Percentiles rank a stretch among this genome's conserved stretches.
These are phyloP conservation scores for Sherardia arvensis DNA, from an alignment of 257 asterid species.

Conservation along the genomic window DNA sequence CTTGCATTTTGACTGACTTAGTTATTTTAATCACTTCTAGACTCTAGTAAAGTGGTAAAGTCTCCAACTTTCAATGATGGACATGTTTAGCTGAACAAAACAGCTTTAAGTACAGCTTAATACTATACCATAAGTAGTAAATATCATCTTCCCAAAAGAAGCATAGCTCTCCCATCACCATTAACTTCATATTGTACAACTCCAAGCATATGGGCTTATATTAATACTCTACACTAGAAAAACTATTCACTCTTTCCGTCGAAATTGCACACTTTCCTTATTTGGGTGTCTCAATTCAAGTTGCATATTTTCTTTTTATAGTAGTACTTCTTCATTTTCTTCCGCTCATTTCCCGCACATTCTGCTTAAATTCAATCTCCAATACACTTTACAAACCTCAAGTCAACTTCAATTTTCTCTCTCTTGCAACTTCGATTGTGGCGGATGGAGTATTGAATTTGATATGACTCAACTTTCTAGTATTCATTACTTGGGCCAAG, in stretches of 20 bases:
- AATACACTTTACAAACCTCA: too few relatives aligned
- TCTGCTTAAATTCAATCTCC: too few relatives aligned
- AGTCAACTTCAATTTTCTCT: too few relatives aligned
- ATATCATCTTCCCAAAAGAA: not conserved
- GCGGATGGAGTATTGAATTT: too few relatives aligned
- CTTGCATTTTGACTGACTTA: constrained; percentile 14
- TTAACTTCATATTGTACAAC: not conserved
- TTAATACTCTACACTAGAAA: not conserved
- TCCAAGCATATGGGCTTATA: constrained; percentile 2
- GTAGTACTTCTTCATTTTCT: too few relatives aligned
- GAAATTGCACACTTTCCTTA: too few relatives aligned
- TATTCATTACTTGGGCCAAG: not conserved
- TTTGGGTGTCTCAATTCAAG: too few relatives aligned
- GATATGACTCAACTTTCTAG: not conserved
- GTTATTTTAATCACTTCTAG: not conserved
- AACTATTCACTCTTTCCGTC: too few relatives aligned
- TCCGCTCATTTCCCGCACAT: too few relatives aligned
- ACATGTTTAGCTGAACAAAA: not conserved
- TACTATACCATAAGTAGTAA: constrained; percentile 1
- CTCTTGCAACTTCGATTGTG: too few relatives aligned
- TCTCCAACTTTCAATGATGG: not conserved
- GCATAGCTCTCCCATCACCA: not conserved
- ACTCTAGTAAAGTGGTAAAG: not conserved
- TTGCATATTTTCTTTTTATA: too few relatives aligned
- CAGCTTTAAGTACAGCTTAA: constrained; percentile 2